Base-by-base conservation (phyloP, 257 asterid species). In the Plantago elongata region DNA sequence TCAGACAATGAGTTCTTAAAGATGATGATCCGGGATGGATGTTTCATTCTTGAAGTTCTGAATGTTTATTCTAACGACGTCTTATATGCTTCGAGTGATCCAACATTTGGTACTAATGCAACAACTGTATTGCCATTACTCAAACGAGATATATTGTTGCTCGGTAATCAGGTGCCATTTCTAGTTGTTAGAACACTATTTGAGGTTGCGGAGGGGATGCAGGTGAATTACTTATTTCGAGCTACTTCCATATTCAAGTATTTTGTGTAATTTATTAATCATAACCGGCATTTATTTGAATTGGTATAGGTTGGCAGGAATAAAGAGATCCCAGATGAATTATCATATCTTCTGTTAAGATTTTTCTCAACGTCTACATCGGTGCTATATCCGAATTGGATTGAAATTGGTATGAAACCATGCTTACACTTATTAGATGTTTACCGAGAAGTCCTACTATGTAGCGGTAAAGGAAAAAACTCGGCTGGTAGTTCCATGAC, bases 341-440 rank as follows among this genome's bases (percentile, higher is more conserved):
- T 11, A 46, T 14, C 12, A 14, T 11, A 46, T 7, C 51, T 46
- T 14, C 7, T 46, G 1, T 14, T 11, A 1, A 7, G 5, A 46
- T 46, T 12, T 46, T 46, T 4, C 14, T 14, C 5, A 4, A 13
- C 51, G 1, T 7, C 13, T 4, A 14, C 14, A 46, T 14, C 51
- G 12, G 3, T 11, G 0, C 1, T 46, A 46, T 34, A 3, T 34
- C 38, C 5, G 14, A 14, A 7, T 4, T 14, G 51, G 51, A 46
- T 4, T 4, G n/a, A 34, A 34, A 34, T 34, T 34, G 5, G 38
- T 34, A 5, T 3, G 5, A 34, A 34, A 5, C 3, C 3, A 11
- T 46, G 51, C 51, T 46, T 11, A 14, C 83, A 74, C 42, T 14
- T 78, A 4, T 63, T 78, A 17, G 76, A 78, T 51, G 57, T 54